Evolutionary conservation across 2,329 filamentous ascomycete species (phyloP), one percentile per base, ranked within the genome.

Genomic region (Hortaea sp.): DNA sequence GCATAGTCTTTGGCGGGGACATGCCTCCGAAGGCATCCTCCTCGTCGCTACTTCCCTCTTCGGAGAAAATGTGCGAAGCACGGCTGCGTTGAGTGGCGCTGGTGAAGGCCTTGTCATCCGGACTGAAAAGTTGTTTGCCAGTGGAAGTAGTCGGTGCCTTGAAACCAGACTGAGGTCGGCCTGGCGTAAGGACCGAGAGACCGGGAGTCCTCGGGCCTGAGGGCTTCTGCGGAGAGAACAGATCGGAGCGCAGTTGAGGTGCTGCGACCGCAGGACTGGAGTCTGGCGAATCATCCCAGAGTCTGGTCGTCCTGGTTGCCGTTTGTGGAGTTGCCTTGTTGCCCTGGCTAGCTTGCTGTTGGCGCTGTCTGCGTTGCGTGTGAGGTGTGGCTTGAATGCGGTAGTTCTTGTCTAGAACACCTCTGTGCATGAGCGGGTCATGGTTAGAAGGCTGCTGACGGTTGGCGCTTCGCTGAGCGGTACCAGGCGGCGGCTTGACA

Each of bases 1-100:
- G 85, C 49, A 94, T 89, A 7, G 87, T 92, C 72, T 97, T 97
- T 0, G 92, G 92, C 29, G 92, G 92, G 59, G 87, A 95, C 41
- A 77, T 66, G 27, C 74, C 74, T 2, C 57, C 61, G 27, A 61
- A 68, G 11, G 70, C 68, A 35, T 77, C 77, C 41, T 82, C 78
- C 7, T 80, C 78, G 41, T 84, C 83, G 46, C 50, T 53, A 30
- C 58, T 55, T 29, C 53, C 53, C 28, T 55, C 44, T 34, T 7
- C 13, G 32, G 32, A 35, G 4, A 35, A 35, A 41, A 61, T 48
- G 39, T 51, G 52, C n/a, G 49, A 50, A 1, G 54, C 50, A 20
- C 53, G 47, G 29, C 50, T 46, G 29, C 51, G 46, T 27, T 52
- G 53, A 39, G 56, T 42, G 37, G 35, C 37, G 37, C 29, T 51